phyloP scores from a whole-genome alignment of 257 asterid genomes.

The Solanum clarkiae region DNA sequence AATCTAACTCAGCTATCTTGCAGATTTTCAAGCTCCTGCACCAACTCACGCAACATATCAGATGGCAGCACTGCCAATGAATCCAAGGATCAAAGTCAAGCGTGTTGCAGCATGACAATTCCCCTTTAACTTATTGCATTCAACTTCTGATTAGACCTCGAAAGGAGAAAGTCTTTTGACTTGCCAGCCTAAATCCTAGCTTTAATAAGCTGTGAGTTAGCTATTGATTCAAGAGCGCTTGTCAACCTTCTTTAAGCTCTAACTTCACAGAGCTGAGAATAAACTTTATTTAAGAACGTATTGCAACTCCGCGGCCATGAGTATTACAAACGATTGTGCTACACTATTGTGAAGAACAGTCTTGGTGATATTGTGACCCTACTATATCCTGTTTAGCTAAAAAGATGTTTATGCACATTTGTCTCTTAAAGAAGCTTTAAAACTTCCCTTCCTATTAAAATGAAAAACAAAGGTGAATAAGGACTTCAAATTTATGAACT shows the following conservation, averaged over 20 bases:
- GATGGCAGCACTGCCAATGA: conserved; percentile 85
- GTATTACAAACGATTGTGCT: too few species aligned
- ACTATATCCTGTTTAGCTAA: neutral
- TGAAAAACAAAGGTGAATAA: too few species aligned
- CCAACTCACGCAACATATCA: conserved; percentile 96
- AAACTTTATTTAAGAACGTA: neutral
- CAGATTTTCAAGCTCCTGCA: conserved; percentile 78
- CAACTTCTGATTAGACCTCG: neutral
- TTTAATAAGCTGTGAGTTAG: neutral
- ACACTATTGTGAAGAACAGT: neutral
- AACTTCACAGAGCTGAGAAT: neutral
- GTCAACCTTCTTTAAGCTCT: neutral
- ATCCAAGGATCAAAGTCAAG: conserved; percentile 71
- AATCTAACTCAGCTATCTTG: neutral
- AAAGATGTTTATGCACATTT: too few species aligned
- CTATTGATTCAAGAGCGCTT: neutral
- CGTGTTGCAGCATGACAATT: conserved; percentile 53
- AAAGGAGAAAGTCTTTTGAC: neutral
- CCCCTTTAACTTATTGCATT: neutral
- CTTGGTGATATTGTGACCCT: neutral
- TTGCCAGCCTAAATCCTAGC: neutral
- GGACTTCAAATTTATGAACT: too few species aligned
- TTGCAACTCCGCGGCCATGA: neutral
- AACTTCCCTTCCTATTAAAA: too few species aligned
- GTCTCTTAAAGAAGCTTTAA: too few species aligned